phyloP scores from a whole-genome alignment of 176 grass and related monocot species.

The Hordeum vulgare region MorexV3_pseudomolecules_assembly NC_058521.1:521175840-521176339 shows the following conservation, averaged over 20 bases:
- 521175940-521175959: slow-evolving; percentile 30
- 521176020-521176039: slow-evolving; percentile 8
- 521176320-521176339: slow-evolving; percentile 11
- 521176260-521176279: not conserved
- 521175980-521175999: slow-evolving; percentile 22
- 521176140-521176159: slow-evolving; percentile 24
- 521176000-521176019: slow-evolving; percentile 11
- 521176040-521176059: slow-evolving; percentile 38
- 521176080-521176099: slow-evolving; percentile 27
- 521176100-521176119: slow-evolving; percentile 38
- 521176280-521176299: not conserved
- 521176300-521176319: not conserved
- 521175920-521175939: slow-evolving; percentile 31
- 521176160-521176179: slow-evolving; percentile 15
- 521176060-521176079: slow-evolving; percentile 13
- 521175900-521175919: slow-evolving; percentile 43
- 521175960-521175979: slow-evolving; percentile 12
- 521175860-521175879: slow-evolving; percentile 34
- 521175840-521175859: slow-evolving; percentile 28
- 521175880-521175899: slow-evolving; percentile 18
- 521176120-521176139: slow-evolving; percentile 28
- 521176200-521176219: slow-evolving; percentile 25
- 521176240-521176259: not conserved
- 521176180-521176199: slow-evolving; percentile 35
- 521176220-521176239: slow-evolving; percentile 9